Evolutionary conservation across 2,329 filamentous ascomycete species (phyloP), one percentile per base, ranked within the genome.

Genomic region (Bipolaris gigantea): DNA sequence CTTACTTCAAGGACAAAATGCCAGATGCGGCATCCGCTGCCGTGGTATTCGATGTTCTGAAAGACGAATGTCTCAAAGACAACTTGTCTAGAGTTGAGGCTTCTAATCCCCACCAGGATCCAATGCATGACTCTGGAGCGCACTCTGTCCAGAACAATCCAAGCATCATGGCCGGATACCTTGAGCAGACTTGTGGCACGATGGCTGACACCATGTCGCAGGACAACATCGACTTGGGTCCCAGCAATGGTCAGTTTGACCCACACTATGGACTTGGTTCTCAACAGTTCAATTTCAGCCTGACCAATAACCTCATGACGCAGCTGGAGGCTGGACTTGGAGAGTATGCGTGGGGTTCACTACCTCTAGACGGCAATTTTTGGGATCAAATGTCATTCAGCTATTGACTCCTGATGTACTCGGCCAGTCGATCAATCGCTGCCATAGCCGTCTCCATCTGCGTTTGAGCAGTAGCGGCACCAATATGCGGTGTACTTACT

Each of bases 401-500:
- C 5, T 42, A 18, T 11, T 38, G 32, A 39, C 38, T 40, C 23
- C 23, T 23, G 19, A 64, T 57, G n/a, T 59, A 60, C 13, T 62
- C 57, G 9, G 34, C 25, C 35, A 64, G 48, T 30, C 46, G 48
- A 55, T 76, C 69, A 2, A 76, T 67, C 9, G 74, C 75, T 19
- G 67, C 68, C 50, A 67, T 69, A 0, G 73, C 74, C 40, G 71
- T 74, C 13, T 64, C 63, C 38, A 68, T 65, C 55, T 77, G 76
- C 4, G 70, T 75, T 48, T 73, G 65, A 4, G 59, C 61, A 2
- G 79, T 81, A 0, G 78, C 73, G 1, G 77, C 79, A 7, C 79
- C 80, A 40, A 81, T 56, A 68, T 83, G 81, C n/a, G 80, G 80
- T 32, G 75, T 80, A 19, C 80, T 66, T 1, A 81, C 72, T 48